A percentile compares a stretch with the other conserved stretches of the same genome.
Conservation (phyloP, 2,329 filamentous ascomycete genomes). For the Basipetospora chlamydospora region DNA sequence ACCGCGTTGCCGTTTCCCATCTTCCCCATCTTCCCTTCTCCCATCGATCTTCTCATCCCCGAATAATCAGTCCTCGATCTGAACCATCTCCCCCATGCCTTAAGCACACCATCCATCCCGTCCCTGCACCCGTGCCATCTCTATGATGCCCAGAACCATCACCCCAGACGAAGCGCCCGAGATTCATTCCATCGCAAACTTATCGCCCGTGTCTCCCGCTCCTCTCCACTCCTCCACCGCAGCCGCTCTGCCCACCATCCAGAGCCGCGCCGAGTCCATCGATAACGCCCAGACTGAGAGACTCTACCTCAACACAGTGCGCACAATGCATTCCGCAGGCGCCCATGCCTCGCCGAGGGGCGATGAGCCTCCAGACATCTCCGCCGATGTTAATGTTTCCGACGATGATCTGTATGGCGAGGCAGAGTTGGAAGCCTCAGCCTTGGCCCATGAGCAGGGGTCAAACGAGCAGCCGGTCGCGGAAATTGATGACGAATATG, state of each 20-base stretch:
- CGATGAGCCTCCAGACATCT: no score
- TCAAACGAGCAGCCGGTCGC: constrained; percentile 13
- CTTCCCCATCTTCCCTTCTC: no score
- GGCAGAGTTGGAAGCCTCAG: constrained; percentile 17
- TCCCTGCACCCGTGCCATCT: not conserved
- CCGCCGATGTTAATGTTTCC: constrained; percentile 16
- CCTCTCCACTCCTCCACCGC: constrained; percentile 31
- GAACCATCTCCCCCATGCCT: not conserved
- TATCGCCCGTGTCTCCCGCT: constrained; percentile 36
- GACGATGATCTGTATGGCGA: constrained; percentile 28
- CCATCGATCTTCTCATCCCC: no score
- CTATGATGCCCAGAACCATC: not conserved
- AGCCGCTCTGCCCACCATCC: constrained; percentile 32
- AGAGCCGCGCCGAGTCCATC: constrained; percentile 36
- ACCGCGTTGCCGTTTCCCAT: no score
- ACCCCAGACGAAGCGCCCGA: constrained; percentile 11
- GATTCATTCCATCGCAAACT: constrained; percentile 36
- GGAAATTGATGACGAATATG: constrained; percentile 32
- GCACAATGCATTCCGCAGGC: no score
- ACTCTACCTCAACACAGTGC: no score
- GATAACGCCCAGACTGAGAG: no score
- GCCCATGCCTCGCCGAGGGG: no score
- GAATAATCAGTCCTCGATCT: no score
- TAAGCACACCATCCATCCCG: not conserved
- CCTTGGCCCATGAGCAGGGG: constrained; percentile 12